Evolutionary conservation across 371 early-diverging fungal genomes (phyloP).

Genomic region (Mycotypha africana): DNA sequence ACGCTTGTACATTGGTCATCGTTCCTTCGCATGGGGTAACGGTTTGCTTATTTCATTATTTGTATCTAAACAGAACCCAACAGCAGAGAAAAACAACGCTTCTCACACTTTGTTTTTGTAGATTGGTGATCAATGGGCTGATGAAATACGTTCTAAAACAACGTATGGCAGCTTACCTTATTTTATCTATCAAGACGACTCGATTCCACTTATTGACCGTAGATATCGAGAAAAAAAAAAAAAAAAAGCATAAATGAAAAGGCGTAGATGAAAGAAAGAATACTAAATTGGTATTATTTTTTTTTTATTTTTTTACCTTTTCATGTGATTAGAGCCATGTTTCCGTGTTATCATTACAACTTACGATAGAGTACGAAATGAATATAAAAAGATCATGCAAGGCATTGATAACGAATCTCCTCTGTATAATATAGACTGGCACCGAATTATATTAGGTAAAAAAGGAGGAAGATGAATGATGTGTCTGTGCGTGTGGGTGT

Average conservation of each 20-base stretch:
- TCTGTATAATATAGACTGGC: conserved; percentile 42
- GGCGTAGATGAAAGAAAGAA: no score
- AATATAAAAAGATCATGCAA: conserved; percentile 15
- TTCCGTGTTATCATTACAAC: conserved; percentile 39
- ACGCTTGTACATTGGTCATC: conserved; percentile 30
- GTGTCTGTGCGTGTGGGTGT: no score
- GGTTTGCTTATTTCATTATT: background rate
- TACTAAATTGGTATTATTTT: no score
- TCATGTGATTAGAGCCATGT: conserved; percentile 20
- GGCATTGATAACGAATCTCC: conserved; percentile 12
- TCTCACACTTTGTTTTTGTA: conserved; percentile 1
- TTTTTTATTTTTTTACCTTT: background rate
- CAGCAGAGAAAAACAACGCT: no score
- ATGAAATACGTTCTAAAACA: conserved; percentile 56
- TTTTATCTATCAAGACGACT: conserved; percentile 31
- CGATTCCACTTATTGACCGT: conserved; percentile 28
- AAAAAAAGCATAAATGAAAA: no score
- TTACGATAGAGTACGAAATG: conserved; percentile 31
- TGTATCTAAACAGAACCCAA: no score
- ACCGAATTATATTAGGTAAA: conserved; percentile 39
- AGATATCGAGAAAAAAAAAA: background rate
- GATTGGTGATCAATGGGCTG: conserved; percentile 61
- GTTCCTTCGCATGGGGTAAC: conserved; percentile 37
- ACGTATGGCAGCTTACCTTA: conserved; percentile 40
- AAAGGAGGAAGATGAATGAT: background rate